A percentile compares a stretch with the other conserved stretches of the same genome.
phyloP scores from a whole-genome alignment of 257 asterid species.

The Solanum peruvianum region DNA sequence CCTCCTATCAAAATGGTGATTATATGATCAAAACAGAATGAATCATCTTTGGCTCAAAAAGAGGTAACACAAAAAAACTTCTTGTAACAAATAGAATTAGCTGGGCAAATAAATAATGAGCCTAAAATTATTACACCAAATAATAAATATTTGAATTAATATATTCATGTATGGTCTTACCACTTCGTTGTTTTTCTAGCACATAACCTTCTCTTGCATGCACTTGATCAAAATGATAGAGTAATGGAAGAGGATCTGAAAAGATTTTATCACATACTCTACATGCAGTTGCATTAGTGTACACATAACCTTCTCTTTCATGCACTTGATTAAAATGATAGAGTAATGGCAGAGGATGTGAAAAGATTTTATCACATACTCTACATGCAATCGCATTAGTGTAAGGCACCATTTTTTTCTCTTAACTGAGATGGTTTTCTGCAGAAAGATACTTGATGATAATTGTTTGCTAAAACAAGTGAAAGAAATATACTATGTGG shows the following conservation, averaged over 20 bases:
- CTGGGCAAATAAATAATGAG: neutral
- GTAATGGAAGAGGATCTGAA: neutral
- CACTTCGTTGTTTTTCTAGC: neutral
- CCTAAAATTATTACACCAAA: neutral
- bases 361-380: neutral
- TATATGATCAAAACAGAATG: neutral
- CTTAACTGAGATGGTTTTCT: neutral
- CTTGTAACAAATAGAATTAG: neutral
- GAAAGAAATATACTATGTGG: neutral
- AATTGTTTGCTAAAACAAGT: neutral
- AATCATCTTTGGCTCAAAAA: neutral
- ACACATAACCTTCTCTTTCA: neutral
- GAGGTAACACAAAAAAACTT: neutral
- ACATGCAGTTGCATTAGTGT: neutral
- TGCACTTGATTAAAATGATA: neutral
- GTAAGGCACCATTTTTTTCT: neutral
- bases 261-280: neutral
- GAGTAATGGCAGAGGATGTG: neutral
- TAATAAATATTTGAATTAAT: neutral
- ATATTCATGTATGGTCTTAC: neutral
- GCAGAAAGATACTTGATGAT: neutral
- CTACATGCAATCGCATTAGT: neutral
- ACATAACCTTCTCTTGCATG: neutral
- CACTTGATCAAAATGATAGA: neutral
- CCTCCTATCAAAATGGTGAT: neutral